Conservation (phyloP, 2,329 filamentous ascomycete species). For the Trichocomaceae sp. region DNA sequence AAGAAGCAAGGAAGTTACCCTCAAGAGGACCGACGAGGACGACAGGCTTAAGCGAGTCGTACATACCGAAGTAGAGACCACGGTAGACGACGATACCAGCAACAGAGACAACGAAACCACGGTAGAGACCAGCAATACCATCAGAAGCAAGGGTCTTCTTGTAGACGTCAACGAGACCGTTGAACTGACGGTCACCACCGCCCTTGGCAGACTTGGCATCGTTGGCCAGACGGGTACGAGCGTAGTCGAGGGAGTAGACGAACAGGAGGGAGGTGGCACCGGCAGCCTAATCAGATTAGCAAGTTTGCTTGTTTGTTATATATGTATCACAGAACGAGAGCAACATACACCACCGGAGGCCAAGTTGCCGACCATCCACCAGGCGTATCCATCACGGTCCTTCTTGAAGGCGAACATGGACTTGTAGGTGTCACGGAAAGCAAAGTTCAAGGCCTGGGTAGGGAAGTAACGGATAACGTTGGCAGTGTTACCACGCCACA, state of each 20-base stretch:
- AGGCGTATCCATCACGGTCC: conserved; percentile 94
- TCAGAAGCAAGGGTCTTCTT: conserved; percentile 98
- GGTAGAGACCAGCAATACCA: conserved; percentile 99
- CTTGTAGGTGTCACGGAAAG: conserved; percentile 99
- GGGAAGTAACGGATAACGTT: conserved; percentile 99
- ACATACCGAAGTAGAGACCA: conserved; percentile 99
- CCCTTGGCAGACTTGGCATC: conserved; percentile 96
- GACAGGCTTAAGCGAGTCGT: conserved; percentile 99
- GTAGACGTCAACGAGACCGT: conserved; percentile 99
- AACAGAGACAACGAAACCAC: conserved; percentile 99
- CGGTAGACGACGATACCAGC: conserved; percentile 99
- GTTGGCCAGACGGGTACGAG: conserved; percentile 99
- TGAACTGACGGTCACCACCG: conserved; percentile 98
- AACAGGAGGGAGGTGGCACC: conserved; percentile 99
- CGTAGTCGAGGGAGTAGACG: conserved; percentile 99
- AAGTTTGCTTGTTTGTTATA: neutral
- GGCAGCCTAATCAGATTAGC: conserved; percentile 56
- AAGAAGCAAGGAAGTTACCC: conserved; percentile 99
- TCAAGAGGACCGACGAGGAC: conserved; percentile 83
- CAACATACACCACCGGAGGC: conserved; percentile 95
- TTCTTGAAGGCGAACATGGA: conserved; percentile 99
- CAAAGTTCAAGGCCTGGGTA: conserved; percentile 99
- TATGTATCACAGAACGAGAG: neutral
- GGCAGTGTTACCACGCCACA: conserved; percentile 99
- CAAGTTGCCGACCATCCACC: conserved; percentile 99